These are phyloP conservation scores for Pilatotrama ljubarskyi DNA, from an alignment of 768 basidiomycete species.

Conservation along the genomic window DNA sequence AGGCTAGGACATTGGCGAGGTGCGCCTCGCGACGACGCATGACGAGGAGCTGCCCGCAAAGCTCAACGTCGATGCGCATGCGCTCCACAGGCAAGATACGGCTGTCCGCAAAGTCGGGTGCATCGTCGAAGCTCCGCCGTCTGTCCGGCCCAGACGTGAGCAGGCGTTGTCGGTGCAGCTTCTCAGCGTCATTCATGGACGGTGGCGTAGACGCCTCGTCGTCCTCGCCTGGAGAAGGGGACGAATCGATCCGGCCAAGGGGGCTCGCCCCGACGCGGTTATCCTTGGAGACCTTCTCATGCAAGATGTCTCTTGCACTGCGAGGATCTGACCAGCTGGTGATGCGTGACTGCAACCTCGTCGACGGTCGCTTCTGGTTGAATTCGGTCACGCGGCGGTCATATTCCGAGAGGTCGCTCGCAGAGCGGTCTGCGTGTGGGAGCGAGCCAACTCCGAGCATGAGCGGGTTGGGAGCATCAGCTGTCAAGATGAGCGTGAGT, in stretches of 20 bases:
- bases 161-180: slow-evolving; percentile 7
- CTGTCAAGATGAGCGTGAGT: slow-evolving; percentile 4
- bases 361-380: slow-evolving; percentile 44
- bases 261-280: slow-evolving; percentile 16
- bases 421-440: slow-evolving; percentile 26
- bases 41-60: slow-evolving; percentile 72
- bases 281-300: slow-evolving; percentile 13
- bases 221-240: slow-evolving; percentile 6
- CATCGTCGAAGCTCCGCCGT: slow-evolving; percentile 68
- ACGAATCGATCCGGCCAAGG: slow-evolving; percentile 4
- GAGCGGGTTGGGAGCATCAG: slow-evolving; percentile 23
- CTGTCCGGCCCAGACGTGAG: slow-evolving; percentile 26
- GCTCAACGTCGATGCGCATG: slow-evolving; percentile 78
- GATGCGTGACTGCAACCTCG: slow-evolving; percentile 42
- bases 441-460: slow-evolving; percentile 24
- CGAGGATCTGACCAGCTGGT: slow-evolving; percentile 59
- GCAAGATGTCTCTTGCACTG: slow-evolving; percentile 40
- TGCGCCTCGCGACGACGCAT: slow-evolving; percentile 70
- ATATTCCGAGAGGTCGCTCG: slow-evolving; percentile 33
- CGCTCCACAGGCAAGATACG: slow-evolving; percentile 55
- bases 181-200: slow-evolving; percentile 7
- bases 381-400: slow-evolving; percentile 37
- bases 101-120: slow-evolving; percentile 48
- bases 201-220: neutral
- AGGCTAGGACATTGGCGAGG: slow-evolving; percentile 60